Evolutionary conservation across 1,284 basidiomycete genomes (phyloP).

Genomic region (Cryptococcus amylolentus): DNA sequence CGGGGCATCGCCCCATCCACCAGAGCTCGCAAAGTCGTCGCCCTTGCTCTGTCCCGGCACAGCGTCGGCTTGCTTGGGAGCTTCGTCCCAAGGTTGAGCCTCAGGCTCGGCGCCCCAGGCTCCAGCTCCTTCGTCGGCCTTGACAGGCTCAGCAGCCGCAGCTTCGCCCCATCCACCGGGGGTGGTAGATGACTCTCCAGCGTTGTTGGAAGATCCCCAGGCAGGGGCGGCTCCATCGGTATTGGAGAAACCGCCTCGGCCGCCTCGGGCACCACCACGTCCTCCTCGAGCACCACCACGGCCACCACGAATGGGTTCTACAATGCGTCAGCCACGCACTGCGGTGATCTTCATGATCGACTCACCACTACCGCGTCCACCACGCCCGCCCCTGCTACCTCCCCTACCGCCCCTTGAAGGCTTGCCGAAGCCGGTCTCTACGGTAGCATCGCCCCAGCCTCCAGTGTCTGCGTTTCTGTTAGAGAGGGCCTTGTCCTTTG

Average conservation of each 20-base stretch:
- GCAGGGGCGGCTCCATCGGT: slow-evolving; percentile 22
- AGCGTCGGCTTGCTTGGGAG: not conserved
- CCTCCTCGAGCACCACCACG: slow-evolving; percentile 39
- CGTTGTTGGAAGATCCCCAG: slow-evolving; percentile 39
- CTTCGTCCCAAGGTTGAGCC: not conserved
- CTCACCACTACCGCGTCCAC: slow-evolving; percentile 37
- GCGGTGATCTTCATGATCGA: not conserved
- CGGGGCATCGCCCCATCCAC: slow-evolving; percentile 44
- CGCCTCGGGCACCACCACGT: slow-evolving; percentile 41
- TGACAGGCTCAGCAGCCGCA: slow-evolving; percentile 6
- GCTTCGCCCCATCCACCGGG: slow-evolving; percentile 16
- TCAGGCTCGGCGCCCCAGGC: not conserved
- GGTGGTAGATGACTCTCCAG: slow-evolving; percentile 21
- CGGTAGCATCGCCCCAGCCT: slow-evolving; percentile 24
- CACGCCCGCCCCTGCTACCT: slow-evolving; percentile 43
- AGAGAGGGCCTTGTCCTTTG: slow-evolving; percentile 30
- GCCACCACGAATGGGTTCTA: slow-evolving; percentile 35
- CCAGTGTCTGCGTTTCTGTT: slow-evolving; percentile 45
- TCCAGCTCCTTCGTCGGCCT: not conserved
- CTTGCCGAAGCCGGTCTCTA: slow-evolving; percentile 28
- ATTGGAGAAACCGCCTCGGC: slow-evolving; percentile 34
- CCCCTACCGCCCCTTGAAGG: slow-evolving; percentile 41
- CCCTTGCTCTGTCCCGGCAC: slow-evolving; percentile 25
- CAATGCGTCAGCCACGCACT: not conserved
- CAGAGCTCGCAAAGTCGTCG: slow-evolving; percentile 42